phyloP scores from a whole-genome alignment of 495 filamentous ascomycete genomes.

The Trichoderma gamsii region DNA sequence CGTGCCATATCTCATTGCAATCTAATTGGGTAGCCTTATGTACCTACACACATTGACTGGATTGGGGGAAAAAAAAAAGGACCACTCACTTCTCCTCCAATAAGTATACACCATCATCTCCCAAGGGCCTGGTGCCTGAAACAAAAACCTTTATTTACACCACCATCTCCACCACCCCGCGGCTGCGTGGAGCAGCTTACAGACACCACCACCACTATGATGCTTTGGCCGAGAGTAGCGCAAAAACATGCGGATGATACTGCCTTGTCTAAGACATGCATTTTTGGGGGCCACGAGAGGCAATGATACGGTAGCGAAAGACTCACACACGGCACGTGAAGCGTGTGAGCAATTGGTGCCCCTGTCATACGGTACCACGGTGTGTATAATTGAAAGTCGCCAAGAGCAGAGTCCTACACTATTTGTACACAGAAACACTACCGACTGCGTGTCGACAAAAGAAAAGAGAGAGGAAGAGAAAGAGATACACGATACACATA shows the following conservation, averaged over 20 bases:
- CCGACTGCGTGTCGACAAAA: not conserved
- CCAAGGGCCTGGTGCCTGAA: not conserved
- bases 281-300: conserved; percentile 1
- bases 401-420: not conserved
- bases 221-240: conserved; percentile 4
- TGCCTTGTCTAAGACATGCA: conserved; percentile 13
- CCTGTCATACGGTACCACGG: not conserved
- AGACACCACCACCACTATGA: not conserved
- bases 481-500: not conserved
- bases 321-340: conserved; percentile 3
- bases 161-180: not conserved
- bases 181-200: not conserved
- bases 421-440: no score
- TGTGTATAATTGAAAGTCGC: not conserved
- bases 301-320: not conserved
- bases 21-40: not conserved
- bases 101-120: not conserved
- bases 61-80: not conserved
- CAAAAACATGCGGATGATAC: not conserved
- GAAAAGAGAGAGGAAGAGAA: not conserved
- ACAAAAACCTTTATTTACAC: not conserved
- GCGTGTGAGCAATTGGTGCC: conserved; percentile 4
- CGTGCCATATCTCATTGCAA: not conserved
- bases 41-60: not conserved
- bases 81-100: not conserved